Percentiles rank a stretch among this genome's conserved stretches.
Conservation (phyloP, 257 asterid genomes). For the Nicotiana sylvestris region DNA sequence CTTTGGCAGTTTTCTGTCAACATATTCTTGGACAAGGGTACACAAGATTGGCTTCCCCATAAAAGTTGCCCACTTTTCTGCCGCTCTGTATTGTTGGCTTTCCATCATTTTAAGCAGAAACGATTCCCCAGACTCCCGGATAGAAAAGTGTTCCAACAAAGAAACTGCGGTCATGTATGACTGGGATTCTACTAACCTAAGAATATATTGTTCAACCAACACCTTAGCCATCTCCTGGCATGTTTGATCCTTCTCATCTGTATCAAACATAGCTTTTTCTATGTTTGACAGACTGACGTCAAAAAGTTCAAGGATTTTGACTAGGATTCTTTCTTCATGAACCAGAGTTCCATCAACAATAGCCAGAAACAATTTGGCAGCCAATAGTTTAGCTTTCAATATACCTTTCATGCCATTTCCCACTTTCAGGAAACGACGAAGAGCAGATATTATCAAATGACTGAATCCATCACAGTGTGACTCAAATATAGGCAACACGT, state of each 20-base stretch:
- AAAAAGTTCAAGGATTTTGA: conserved; percentile 65
- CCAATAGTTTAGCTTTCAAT: conserved; percentile 42
- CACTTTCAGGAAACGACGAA: conserved; percentile 48
- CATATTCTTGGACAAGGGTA: conserved; percentile 61
- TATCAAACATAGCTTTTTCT: conserved; percentile 37
- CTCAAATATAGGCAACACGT: conserved; percentile 52
- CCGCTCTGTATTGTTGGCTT: conserved; percentile 55
- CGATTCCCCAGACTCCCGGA: conserved; percentile 53
- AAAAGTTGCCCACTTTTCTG: conserved; percentile 91
- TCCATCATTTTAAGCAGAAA: conserved; percentile 67
- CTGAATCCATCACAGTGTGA: conserved; percentile 59
- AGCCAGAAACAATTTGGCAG: conserved; percentile 60
- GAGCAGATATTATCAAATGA: conserved; percentile 77
- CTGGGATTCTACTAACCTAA: conserved; percentile 43
- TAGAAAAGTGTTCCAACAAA: conserved; percentile 66
- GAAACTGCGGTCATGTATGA: conserved; percentile 63
- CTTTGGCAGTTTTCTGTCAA: conserved; percentile 42
- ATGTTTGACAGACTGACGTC: conserved; percentile 48
- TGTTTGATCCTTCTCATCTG: conserved; percentile 24
- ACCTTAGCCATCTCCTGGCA: conserved; percentile 41
- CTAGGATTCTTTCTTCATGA: conserved; percentile 53
- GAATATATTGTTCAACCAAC: conserved; percentile 54
- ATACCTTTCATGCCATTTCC: conserved; percentile 42
- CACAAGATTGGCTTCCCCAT: conserved; percentile 68
- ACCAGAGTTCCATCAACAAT: conserved; percentile 34